Conservation (phyloP, 1,284 basidiomycete genomes). For the Tylopilus sp. region DNA sequence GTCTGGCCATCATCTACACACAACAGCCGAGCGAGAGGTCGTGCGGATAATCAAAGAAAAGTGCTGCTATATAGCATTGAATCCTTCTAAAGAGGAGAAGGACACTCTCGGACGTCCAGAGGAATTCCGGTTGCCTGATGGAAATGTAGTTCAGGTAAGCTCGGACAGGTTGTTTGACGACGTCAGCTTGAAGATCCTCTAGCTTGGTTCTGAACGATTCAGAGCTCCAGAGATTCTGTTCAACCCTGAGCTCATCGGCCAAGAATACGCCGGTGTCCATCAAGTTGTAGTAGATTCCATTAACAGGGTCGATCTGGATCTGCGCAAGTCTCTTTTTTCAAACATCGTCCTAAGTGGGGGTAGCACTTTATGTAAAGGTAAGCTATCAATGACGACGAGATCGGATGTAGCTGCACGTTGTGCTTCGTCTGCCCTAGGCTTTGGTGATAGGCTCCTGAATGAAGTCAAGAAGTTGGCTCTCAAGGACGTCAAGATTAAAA, state of each 20-base stretch:
- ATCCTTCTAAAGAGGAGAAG: constrained; percentile 93
- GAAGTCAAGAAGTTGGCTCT: constrained; percentile 96
- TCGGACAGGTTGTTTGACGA: not conserved
- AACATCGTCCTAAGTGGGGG: constrained; percentile 97
- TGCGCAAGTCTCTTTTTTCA: constrained; percentile 91
- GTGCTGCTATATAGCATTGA: constrained; percentile 90
- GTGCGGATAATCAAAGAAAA: constrained; percentile 98
- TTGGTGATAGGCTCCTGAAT: constrained; percentile 91
- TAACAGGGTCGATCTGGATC: constrained; percentile 80
- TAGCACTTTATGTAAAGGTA: constrained; percentile 89
- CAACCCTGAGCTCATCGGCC: constrained; percentile 94
- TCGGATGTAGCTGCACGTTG: constrained; percentile 7
- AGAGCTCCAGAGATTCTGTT: constrained; percentile 97
- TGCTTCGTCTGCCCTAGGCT: constrained; percentile 51
- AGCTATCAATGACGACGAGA: constrained; percentile 17
- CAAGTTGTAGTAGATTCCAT: constrained; percentile 92
- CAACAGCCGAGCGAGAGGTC: constrained; percentile 95
- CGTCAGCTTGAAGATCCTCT: constrained; percentile 11
- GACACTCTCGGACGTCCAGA: constrained; percentile 74
- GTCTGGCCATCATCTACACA: constrained; percentile 91
- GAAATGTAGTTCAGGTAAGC: constrained; percentile 83
- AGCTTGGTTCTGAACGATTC: constrained; percentile 95
- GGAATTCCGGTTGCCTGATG: constrained; percentile 93
- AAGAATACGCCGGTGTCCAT: constrained; percentile 95
- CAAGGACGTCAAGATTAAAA: constrained; percentile 98